Conservation (phyloP, 2,329 filamentous ascomycete genomes). For the Colletotrichum sp. region DNA sequence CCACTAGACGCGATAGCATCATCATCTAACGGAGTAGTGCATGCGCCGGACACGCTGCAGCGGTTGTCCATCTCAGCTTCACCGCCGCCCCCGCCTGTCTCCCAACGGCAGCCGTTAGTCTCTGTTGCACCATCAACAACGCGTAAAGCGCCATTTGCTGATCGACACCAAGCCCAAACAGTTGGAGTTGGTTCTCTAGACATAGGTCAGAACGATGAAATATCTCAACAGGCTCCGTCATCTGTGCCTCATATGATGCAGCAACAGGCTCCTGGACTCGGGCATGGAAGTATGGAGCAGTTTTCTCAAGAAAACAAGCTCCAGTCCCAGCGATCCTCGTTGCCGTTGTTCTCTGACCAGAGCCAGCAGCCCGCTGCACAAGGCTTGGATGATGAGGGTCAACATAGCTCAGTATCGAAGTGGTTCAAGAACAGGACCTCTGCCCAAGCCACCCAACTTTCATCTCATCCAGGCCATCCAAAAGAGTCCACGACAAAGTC, state of each 20-base stretch:
- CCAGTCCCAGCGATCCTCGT: background rate
- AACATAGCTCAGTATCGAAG: slow-evolving; percentile 7
- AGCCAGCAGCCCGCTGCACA: background rate
- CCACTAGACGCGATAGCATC: background rate
- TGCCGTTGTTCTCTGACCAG: background rate
- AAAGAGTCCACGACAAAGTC: slow-evolving; percentile 28
- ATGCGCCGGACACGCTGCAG: background rate
- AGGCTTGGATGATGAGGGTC: background rate
- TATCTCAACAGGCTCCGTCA: background rate
- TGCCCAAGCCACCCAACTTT: background rate
- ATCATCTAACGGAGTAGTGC: background rate
- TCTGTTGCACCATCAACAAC: background rate
- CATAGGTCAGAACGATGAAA: background rate
- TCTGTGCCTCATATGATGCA: background rate
- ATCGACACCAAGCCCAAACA: background rate
- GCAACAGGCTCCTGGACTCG: background rate
- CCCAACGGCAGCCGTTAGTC: background rate
- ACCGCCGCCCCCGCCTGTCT: background rate
- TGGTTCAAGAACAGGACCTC: slow-evolving; percentile 20
- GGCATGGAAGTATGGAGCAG: background rate
- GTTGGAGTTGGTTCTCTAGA: background rate
- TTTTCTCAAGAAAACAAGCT: background rate
- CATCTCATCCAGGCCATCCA: slow-evolving; percentile 16
- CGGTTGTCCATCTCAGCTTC: background rate
- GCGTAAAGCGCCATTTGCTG: background rate